Conservation (phyloP, 116 monocot genomes). For the Cymodocea nodosa region DNA sequence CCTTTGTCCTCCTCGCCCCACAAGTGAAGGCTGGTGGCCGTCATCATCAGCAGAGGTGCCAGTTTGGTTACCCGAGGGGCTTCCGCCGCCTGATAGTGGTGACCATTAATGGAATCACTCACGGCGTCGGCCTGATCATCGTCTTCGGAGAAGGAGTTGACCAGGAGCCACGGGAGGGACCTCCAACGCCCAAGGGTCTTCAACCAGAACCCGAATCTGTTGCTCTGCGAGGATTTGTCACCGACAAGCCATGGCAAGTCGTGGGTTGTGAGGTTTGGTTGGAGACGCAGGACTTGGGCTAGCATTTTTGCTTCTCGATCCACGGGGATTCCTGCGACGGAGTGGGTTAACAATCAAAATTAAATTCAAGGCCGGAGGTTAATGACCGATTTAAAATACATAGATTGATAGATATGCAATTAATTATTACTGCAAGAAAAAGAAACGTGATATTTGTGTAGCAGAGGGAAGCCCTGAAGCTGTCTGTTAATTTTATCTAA, state of each 20-base stretch:
- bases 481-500: too few species aligned
- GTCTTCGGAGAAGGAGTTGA: slow-evolving; percentile 47
- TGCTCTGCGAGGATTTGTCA: slow-evolving; percentile 14
- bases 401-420: too few species aligned
- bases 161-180: slow-evolving; percentile 26
- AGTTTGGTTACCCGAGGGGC: too few species aligned
- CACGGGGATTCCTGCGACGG: slow-evolving; percentile 10
- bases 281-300: neutral
- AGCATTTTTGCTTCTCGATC: neutral
- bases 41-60: slow-evolving; percentile 26
- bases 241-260: slow-evolving; percentile 69
- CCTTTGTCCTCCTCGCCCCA: slow-evolving; percentile 17
- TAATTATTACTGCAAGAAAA: too few species aligned
- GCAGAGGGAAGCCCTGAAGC: too few species aligned
- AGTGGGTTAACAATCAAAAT: too few species aligned
- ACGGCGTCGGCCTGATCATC: too few species aligned
- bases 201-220: slow-evolving; percentile 57
- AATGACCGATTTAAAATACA: too few species aligned
- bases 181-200: slow-evolving; percentile 14
- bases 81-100: too few species aligned
- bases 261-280: slow-evolving; percentile 18
- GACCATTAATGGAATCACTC: too few species aligned
- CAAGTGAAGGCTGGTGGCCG: slow-evolving; percentile 6
- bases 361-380: too few species aligned
- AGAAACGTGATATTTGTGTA: too few species aligned